Evolutionary conservation across 805 yeast species (phyloP).

Genomic region (Lipomyces yamanashiensis): DNA sequence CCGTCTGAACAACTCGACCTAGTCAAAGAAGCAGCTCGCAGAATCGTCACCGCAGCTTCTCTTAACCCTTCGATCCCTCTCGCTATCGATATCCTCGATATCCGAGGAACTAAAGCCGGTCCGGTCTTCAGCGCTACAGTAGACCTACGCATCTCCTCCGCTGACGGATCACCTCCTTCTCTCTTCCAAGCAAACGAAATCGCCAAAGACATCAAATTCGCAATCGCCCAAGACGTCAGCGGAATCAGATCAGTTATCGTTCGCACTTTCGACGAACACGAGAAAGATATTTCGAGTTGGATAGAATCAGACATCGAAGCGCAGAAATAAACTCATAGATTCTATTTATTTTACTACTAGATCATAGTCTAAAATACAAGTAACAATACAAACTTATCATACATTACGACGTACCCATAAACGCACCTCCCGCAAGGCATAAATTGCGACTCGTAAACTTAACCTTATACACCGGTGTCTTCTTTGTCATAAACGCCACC

Average conservation of each 20-base stretch:
- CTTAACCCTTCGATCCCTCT: not conserved
- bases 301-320: constrained; percentile 8
- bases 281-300: constrained; percentile 19
- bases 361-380: not conserved
- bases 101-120: constrained; percentile 32
- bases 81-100: constrained; percentile 15
- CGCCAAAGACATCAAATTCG: constrained; percentile 8
- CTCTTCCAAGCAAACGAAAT: constrained; percentile 25
- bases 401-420: constrained; percentile 48
- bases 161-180: not conserved
- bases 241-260: constrained; percentile 23
- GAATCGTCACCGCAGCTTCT: constrained; percentile 4
- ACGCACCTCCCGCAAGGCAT: constrained; percentile 92
- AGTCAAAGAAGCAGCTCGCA: constrained; percentile 1
- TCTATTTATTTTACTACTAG: not conserved
- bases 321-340: not conserved
- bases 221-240: constrained; percentile 19
- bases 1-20: constrained; percentile 22
- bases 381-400: not conserved
- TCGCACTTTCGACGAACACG: constrained; percentile 27
- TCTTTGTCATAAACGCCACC: constrained; percentile 91
- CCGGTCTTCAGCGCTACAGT: constrained; percentile 30
- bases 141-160: constrained; percentile 21
- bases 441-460: constrained; percentile 89
- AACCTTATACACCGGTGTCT: constrained; percentile 91